Evolutionary conservation across 1,139 yeast genomes (phyloP), one percentile per base, ranked within the genome.

Genomic region (Wickerhamomyces sp.): DNA sequence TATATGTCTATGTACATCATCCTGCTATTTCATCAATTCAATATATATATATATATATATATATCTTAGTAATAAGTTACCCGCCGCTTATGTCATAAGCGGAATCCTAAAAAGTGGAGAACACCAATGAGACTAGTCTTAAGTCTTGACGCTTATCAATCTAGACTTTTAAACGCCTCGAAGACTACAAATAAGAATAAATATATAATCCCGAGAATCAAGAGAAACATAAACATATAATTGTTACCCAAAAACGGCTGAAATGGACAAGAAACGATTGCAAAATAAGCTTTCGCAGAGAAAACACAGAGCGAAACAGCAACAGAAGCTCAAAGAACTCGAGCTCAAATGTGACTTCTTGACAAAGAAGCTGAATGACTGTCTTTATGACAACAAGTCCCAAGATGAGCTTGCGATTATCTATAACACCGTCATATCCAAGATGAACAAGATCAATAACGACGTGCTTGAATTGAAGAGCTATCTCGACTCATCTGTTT

Each of bases 241-340:
- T n/a, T n/a, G n/a, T n/a, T n/a, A n/a, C n/a, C n/a, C n/a, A n/a
- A n/a, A n/a, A n/a, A n/a, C n/a, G n/a, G n/a, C n/a, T n/a, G n/a
- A n/a, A 6, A 30, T 30, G 32, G 43, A 40, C 29, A 21, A 33
- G 27, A 42, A 42, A 29, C 33, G 24, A 28, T 33, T 42, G 7
- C 43, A 40, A 27, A 42, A 42, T 26, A 42, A 42, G 33, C 39
- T 42, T 9, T 37, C 41, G 13, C 46, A 42, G 33, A 35, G 46
- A 3, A 42, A 42, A 25, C 46, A 42, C 33, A 29, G 46, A 7
- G 39, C 38, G 28, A 42, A 42, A 25, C 46, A 42, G 29, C 42
- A 42, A 19, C 46, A 42, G 14, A 31, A 43, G 21, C 36, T 42
- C 12, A 38, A 40, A 17, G 46, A 40, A 14, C 38, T 42, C 7